Conservation (phyloP, 2,329 filamentous ascomycete species). For the Ceratocystis eucalypticola region DNA sequence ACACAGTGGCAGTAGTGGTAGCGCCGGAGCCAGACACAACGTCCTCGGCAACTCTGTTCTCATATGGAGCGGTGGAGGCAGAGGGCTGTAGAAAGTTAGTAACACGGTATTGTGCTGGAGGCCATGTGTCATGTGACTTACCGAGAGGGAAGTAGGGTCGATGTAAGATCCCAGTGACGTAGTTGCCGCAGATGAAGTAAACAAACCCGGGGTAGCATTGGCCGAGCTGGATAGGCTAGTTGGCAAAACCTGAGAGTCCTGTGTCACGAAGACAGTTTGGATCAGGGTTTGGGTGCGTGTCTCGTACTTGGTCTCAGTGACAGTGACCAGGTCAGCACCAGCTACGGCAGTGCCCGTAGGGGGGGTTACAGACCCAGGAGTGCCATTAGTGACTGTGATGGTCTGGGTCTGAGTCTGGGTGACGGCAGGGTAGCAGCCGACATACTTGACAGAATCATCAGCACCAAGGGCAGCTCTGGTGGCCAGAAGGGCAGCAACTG, state of each 20-base stretch:
- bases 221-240: neutral
- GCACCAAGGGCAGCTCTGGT: slow-evolving; percentile 8
- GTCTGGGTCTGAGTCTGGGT: slow-evolving; percentile 13
- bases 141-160: neutral
- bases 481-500: slow-evolving; percentile 10
- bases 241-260: neutral
- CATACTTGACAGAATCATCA: neutral
- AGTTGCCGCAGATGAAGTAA: neutral
- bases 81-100: neutral
- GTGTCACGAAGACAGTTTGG: slow-evolving; percentile 6
- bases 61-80: neutral
- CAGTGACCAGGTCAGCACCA: neutral
- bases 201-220: neutral
- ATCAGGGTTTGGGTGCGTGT: slow-evolving; percentile 7
- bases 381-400: neutral
- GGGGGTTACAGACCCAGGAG: neutral
- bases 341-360: neutral
- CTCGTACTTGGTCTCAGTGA: slow-evolving; percentile 2
- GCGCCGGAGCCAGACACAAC: neutral
- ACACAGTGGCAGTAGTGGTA: neutral
- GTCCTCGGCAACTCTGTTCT: neutral
- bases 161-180: neutral
- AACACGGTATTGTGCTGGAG: neutral
- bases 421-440: slow-evolving; percentile 12
- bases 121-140: neutral